phyloP scores from a whole-genome alignment of 2,329 filamentous ascomycete genomes.

The Xylaria sp. region DNA sequence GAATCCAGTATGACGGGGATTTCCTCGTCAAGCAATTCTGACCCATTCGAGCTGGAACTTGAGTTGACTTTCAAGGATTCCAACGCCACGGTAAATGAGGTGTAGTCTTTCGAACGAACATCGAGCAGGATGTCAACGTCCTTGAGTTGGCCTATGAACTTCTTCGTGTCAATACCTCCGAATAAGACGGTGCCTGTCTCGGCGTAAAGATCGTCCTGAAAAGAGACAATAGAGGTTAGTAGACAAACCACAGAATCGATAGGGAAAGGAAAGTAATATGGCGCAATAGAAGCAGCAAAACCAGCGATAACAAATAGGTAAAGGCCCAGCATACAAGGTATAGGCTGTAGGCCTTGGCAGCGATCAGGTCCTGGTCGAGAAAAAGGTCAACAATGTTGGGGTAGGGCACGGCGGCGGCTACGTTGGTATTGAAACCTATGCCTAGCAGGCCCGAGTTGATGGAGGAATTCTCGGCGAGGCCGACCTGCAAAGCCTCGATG shows the following conservation, averaged over 20 bases:
- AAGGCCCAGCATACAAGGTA: constrained; percentile 61
- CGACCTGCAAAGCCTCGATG: constrained; percentile 65
- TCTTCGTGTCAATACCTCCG: constrained; percentile 74
- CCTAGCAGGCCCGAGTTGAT: constrained; percentile 68
- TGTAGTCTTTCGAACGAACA: constrained; percentile 54
- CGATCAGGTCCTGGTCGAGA: constrained; percentile 69
- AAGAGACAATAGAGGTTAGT: constrained; percentile 45
- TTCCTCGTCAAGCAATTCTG: constrained; percentile 41
- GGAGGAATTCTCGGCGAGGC: constrained; percentile 61
- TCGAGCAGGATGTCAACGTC: constrained; percentile 65
- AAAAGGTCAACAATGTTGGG: constrained; percentile 73
- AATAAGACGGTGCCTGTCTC: constrained; percentile 73
- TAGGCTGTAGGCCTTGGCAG: constrained; percentile 73
- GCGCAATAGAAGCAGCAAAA: too few relatives aligned
- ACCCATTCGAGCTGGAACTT: constrained; percentile 45
- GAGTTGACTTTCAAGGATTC: constrained; percentile 54
- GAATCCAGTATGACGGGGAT: constrained; percentile 72
- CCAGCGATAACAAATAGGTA: neutral
- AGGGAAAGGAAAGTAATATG: neutral
- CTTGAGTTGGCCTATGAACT: constrained; percentile 69
- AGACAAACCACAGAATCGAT: neutral
- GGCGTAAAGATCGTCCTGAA: constrained; percentile 61
- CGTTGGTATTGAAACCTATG: constrained; percentile 65
- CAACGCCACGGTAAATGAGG: constrained; percentile 56
- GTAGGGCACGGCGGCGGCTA: constrained; percentile 58